Conservation (phyloP, 371 early-diverging fungal species). For the Mucor circinelloides region DNA sequence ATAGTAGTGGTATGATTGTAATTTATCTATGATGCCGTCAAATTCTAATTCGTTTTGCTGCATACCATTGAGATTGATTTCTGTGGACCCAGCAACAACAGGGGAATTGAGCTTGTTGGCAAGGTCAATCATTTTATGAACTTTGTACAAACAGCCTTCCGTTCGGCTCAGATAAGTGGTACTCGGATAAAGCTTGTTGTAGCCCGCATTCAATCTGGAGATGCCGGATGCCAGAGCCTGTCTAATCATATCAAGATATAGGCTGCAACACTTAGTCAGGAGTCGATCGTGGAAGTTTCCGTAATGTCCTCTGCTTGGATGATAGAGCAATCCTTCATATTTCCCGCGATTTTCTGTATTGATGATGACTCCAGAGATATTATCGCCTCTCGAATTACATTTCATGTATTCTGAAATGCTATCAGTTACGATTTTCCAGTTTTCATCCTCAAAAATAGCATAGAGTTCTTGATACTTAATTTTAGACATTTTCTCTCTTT, state of each 20-base stretch:
- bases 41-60: background rate
- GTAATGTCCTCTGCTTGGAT: too few species aligned
- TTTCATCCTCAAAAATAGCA: background rate
- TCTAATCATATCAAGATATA: background rate
- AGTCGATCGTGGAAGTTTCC: too few species aligned
- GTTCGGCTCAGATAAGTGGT: background rate
- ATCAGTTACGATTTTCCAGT: background rate
- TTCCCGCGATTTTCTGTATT: background rate
- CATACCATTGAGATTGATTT: background rate
- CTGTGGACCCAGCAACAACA: background rate
- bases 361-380: background rate
- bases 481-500: background rate
- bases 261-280: too few species aligned
- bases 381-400: background rate
- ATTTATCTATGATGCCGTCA: background rate
- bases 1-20: background rate
- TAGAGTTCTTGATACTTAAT: background rate
- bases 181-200: background rate
- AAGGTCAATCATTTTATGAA: background rate
- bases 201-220: background rate
- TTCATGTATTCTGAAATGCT: background rate
- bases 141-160: background rate
- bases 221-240: background rate
- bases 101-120: background rate
- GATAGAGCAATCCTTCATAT: too few species aligned